A percentile compares a stretch with the other conserved stretches of the same genome.
phyloP scores from a whole-genome alignment of 2,329 filamentous ascomycete species.

The Graphiopsis chlorocephala region DNA sequence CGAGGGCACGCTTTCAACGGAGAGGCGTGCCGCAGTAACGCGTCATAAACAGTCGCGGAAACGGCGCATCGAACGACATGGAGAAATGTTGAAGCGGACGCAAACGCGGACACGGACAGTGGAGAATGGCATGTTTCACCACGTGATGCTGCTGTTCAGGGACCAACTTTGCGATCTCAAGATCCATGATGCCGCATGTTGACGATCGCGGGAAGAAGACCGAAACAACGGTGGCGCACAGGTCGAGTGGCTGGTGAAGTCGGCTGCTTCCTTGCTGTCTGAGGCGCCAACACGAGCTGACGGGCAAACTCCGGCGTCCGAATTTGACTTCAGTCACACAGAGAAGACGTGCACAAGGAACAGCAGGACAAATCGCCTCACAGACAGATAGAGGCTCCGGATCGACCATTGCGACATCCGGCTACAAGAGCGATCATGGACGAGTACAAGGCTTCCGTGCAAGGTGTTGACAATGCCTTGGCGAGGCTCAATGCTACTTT shows the following conservation, averaged over 20 bases:
- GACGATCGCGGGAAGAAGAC: background rate
- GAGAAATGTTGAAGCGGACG: background rate
- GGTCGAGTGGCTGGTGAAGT: background rate
- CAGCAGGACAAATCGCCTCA: background rate
- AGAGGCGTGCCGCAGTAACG: background rate
- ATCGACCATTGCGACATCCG: background rate
- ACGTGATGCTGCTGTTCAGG: background rate
- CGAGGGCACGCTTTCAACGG: background rate
- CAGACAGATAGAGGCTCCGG: background rate
- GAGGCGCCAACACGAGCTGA: background rate
- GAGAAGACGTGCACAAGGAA: background rate
- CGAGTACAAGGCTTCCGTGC: constrained; percentile 28
- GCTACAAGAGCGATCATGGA: constrained; percentile 24
- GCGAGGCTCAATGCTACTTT: constrained; percentile 32
- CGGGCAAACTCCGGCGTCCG: background rate
- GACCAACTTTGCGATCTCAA: background rate
- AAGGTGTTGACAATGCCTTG: constrained; percentile 31
- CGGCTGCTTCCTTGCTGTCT: background rate
- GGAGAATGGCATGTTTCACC: constrained; percentile 2
- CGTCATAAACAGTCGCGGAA: background rate
- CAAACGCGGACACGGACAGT: background rate
- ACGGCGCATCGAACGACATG: background rate
- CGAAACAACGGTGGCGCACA: background rate
- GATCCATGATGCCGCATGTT: background rate
- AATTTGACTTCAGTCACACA: constrained; percentile 9